Base-by-base conservation (phyloP, 768 basidiomycete species). In the Suillus discolor region DNA sequence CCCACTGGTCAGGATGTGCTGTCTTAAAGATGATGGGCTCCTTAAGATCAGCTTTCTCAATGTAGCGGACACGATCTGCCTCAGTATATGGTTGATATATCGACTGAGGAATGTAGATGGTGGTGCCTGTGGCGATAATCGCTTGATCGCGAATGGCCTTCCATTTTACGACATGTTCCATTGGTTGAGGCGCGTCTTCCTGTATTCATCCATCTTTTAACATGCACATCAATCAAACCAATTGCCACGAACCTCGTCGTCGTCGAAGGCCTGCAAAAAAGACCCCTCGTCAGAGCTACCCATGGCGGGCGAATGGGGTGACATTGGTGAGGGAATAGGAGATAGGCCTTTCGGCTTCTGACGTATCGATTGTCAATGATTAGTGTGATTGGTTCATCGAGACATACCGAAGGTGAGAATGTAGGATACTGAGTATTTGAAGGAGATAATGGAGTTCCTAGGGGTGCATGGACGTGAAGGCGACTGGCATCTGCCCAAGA, bases 1-100 rank as follows among this genome's bases (percentile, higher is more conserved):
- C 91, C 66, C 80, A 84, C 68, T 87, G 87, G 1, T 76, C 73
- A 7, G 88, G 85, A 62, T 80, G 75, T 28, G 84, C 79, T 66
- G 81, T 81, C 73, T 76, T 80, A 73, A 93, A 93, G 69, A 84
- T 83, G 67, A 93, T 87, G 2, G 91, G 90, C 5, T 74, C 73
- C 69, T 89, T 87, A 55, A 93, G 80, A 1, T 82, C 72, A 47
- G 89, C 87, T 61, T 92, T 88, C 64, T 87, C 88, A 31, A 93
- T 90, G 68, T 93, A 93, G 25, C 92, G 88, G 45, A 87, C 86
- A 44, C 86, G 83, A 75, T 93, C 91, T 65, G 89, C 91, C 62
- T 86, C 87, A 4, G 92, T 92, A 71, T 91, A 88, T 2, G 92
- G 92, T 68, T 85, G 85, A 72, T 93, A 93, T 76, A 90, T 87